Percentiles rank a stretch among this genome's conserved stretches.
These are phyloP conservation scores for Daldinia sp. DNA, from an alignment of 2,329 filamentous ascomycete genomes.

Conservation along the genomic window DNA sequence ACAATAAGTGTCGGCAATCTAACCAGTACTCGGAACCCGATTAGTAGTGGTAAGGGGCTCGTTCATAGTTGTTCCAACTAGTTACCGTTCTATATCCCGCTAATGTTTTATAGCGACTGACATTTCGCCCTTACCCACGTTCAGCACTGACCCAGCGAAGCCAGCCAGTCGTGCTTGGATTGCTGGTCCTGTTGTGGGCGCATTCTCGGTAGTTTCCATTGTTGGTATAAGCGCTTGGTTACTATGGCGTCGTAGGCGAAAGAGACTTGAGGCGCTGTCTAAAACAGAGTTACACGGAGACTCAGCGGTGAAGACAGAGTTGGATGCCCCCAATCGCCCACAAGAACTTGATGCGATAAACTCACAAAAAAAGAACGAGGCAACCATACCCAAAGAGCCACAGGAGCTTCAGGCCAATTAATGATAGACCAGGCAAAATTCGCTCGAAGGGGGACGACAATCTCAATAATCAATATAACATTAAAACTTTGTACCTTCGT, in stretches of 20 bases:
- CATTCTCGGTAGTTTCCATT: slow-evolving; percentile 4
- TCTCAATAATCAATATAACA: neutral
- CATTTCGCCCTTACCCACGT: neutral
- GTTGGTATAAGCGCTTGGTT: slow-evolving; percentile 6
- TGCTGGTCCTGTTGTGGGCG: slow-evolving; percentile 28
- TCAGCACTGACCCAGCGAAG: neutral
- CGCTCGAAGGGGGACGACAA: neutral
- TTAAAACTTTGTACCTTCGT: neutral
- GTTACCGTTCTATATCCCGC: neutral
- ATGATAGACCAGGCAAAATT: neutral
- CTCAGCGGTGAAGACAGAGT: slow-evolving; percentile 12
- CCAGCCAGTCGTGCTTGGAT: slow-evolving; percentile 22
- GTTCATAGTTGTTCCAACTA: neutral
- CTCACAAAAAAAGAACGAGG: neutral
- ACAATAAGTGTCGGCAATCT: neutral
- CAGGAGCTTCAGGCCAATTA: neutral
- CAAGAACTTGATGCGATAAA: slow-evolving; percentile 20
- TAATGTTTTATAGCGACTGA: slow-evolving; percentile 1
- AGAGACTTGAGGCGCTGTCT: neutral
- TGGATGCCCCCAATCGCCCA: slow-evolving; percentile 17
- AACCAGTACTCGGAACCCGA: neutral
- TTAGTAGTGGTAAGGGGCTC: slow-evolving; percentile 9
- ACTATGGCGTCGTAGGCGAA: slow-evolving; percentile 25
- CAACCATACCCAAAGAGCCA: neutral
- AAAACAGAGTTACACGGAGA: slow-evolving; percentile 15